phyloP scores from a whole-genome alignment of 129 eudicot species.

The Oenanthe sinensis region DNA sequence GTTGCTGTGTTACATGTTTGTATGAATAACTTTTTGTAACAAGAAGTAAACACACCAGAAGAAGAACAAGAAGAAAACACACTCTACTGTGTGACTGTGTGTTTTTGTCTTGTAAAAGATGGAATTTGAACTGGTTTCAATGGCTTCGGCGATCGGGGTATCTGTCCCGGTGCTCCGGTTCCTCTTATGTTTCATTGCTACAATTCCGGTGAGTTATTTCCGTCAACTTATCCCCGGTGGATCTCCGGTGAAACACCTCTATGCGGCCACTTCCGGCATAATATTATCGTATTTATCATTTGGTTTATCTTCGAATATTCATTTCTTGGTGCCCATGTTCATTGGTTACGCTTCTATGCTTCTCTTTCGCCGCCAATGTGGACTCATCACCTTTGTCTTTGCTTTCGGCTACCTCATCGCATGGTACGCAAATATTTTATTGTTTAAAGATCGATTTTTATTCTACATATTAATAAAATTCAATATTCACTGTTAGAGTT shows the following conservation, averaged over 20 bases:
- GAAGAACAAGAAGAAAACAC: no score
- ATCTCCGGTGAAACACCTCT: slow-evolving; percentile 52
- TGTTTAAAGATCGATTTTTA: no score
- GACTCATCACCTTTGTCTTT: slow-evolving; percentile 53
- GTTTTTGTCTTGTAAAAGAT: neutral
- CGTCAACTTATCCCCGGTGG: slow-evolving; percentile 77
- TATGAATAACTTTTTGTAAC: neutral
- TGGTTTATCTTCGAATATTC: slow-evolving; percentile 83
- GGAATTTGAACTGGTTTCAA: slow-evolving; percentile 39
- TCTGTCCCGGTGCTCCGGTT: slow-evolving; percentile 72
- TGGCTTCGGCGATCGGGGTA: slow-evolving; percentile 75
- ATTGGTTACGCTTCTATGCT: slow-evolving; percentile 66
- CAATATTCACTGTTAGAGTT: no score
- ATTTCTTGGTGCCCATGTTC: slow-evolving; percentile 60
- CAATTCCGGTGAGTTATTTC: slow-evolving; percentile 66
- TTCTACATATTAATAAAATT: no score
- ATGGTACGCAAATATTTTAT: slow-evolving; percentile 32
- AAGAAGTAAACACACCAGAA: no score
- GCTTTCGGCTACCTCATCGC: slow-evolving; percentile 88
- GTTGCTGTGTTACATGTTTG: neutral
- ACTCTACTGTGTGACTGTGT: neutral
- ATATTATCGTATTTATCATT: slow-evolving; percentile 62
- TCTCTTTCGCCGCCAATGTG: slow-evolving; percentile 55
- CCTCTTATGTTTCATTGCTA: slow-evolving; percentile 62
- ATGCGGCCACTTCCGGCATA: slow-evolving; percentile 67